Evolutionary conservation across 164 flowering plant genomes (phyloP), one percentile per base, ranked within the genome.

Genomic region (Dillenia suffruticosa): DNA sequence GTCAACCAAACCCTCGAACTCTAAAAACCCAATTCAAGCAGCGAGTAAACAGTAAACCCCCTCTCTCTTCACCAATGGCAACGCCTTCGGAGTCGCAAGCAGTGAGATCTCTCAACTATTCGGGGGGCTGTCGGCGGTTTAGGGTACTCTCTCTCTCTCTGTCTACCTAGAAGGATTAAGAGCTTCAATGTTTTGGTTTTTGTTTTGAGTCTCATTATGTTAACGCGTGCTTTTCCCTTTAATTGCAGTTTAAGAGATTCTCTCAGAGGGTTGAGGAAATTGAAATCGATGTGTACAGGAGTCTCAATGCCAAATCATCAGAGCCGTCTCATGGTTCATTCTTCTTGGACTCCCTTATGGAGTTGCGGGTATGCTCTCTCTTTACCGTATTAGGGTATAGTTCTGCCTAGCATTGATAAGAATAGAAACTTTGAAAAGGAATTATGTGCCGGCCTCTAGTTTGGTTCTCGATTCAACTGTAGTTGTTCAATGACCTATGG

Each of bases 281-380:
- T 46, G 89, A 88, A 4, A 77, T 91, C 10, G 83, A 84, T 67
- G 96, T 91, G 11, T 85, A 57, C 62, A 74, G 84, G 40, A 88
- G 82, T 66, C 81, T 89, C 6, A 85, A 88, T 26, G 74, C 81
- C 8, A 17, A 81, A 10, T 81, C 79, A 53, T 16, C 87, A 0
- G 86, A 84, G 71, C 94, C 97, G 1, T 70, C 90, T 0, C 77
- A 77, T 48, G 96, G 89, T 13, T 77, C 97, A 1, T 89, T 88
- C 72, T 71, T 92, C 51, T 70, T 79, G 2, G 97, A 92, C 47
- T 82, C 88, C 66, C 88, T 95, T 26, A 49, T 83, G 0, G 71
- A 88, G 64, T 95, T 90, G 90, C 83, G 96, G 83, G 99, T 93
- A 82, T 12, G 85, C 50, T 1, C 55, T 46, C 22, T 22, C 44